Conservation (phyloP, 768 basidiomycete species). For the Leucocoprinus birnbaumii region DNA sequence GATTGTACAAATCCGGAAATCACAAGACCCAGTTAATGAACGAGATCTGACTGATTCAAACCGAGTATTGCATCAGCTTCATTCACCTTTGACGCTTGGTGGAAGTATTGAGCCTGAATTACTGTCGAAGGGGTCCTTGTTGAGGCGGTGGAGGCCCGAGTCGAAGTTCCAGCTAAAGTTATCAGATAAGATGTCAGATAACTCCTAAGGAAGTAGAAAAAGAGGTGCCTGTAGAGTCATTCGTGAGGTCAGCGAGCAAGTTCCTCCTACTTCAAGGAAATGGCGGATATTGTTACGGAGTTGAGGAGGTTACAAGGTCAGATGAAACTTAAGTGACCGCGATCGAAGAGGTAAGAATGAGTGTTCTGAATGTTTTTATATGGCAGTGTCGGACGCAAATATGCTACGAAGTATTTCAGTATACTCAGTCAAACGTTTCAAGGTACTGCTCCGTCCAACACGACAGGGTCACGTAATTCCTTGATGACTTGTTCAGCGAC, state of each 20-base stretch:
- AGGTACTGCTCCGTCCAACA: too few species aligned
- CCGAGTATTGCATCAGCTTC: constrained; percentile 59
- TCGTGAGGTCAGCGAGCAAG: constrained; percentile 1
- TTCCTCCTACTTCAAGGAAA: too few species aligned
- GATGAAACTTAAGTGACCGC: too few species aligned
- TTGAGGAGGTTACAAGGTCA: too few species aligned
- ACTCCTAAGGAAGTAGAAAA: constrained; percentile 9
- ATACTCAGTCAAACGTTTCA: too few species aligned
- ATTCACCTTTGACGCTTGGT: constrained; percentile 73
- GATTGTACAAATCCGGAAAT: too few species aligned
- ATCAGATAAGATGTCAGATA: constrained; percentile 1
- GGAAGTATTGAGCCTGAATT: constrained; percentile 20
- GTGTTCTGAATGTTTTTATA: too few species aligned
- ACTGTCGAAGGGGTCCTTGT: constrained; percentile 24
- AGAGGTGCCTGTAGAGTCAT: constrained; percentile 10
- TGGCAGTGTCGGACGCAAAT: too few species aligned
- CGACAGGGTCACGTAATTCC: too few species aligned
- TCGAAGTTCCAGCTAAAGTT: constrained; percentile 5
- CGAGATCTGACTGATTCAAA: constrained; percentile 69
- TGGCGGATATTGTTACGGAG: constrained; percentile 7
- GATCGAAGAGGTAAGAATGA: too few species aligned
- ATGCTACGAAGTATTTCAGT: too few species aligned
- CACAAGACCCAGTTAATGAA: constrained; percentile 73
- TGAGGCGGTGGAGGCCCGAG: constrained; percentile 4
- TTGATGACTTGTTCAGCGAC: too few species aligned